These are phyloP conservation scores for Spathaspora girioi DNA, from an alignment of 805 yeast species.

Conservation along the genomic window DNA sequence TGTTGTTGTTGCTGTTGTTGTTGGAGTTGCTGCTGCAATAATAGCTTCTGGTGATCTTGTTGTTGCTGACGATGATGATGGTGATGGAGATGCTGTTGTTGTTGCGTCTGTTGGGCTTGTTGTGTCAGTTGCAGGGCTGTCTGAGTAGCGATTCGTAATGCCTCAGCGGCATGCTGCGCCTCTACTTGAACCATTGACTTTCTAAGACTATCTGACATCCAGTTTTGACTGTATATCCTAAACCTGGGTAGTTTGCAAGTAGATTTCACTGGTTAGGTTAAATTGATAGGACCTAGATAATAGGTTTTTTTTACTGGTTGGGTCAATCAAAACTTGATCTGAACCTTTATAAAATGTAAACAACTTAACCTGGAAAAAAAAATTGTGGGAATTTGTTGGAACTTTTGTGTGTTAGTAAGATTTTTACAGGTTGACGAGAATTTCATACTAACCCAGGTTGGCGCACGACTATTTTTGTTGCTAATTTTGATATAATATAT, in stretches of 20 bases:
- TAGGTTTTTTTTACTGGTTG: not conserved
- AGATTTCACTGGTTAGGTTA: too few species aligned
- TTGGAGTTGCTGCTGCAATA: constrained; percentile 8
- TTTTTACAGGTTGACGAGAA: too few species aligned
- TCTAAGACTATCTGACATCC: constrained; percentile 1
- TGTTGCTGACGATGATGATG: constrained; percentile 10
- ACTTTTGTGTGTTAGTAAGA: too few species aligned
- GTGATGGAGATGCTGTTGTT: constrained; percentile 11
- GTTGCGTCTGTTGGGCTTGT: constrained; percentile 10
- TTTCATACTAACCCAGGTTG: too few species aligned
- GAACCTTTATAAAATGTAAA: not conserved
- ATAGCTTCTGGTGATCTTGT: constrained; percentile 9
- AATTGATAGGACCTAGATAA: not conserved
- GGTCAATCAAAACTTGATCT: not conserved
- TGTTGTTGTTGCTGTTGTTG: constrained; percentile 5
- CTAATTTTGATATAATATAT: too few species aligned
- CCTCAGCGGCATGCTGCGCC: constrained; percentile 18
- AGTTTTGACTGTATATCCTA: not conserved
- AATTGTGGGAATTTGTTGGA: not conserved
- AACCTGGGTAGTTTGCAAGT: not conserved
- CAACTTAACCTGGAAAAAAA: not conserved
- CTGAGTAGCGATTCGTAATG: constrained; percentile 17
- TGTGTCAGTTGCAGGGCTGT: constrained; percentile 8
- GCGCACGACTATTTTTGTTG: too few species aligned
- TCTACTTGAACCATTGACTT: constrained; percentile 6